Percentiles rank a stretch among this genome's conserved stretches.
Evolutionary conservation across 164 flowering plant genomes (phyloP).

Genomic region (Annona squamosa): DNA sequence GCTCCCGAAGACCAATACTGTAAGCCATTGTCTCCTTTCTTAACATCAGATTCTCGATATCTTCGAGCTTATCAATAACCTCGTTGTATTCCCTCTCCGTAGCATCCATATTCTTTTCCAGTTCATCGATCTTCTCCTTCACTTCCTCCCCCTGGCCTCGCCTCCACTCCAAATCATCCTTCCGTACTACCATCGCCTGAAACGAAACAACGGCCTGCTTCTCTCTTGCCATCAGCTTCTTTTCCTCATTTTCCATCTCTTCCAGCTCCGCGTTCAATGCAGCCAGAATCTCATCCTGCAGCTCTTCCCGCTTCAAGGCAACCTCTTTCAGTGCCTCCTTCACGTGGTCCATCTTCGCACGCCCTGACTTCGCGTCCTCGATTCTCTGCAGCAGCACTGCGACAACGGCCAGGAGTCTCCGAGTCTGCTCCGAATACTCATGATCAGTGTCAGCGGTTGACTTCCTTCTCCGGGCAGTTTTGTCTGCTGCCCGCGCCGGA

Average conservation of each 20-base stretch:
- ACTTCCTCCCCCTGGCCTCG: constrained; percentile 19
- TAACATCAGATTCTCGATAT: constrained; percentile 57
- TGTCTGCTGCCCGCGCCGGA: constrained; percentile 5
- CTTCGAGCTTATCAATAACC: constrained; percentile 51
- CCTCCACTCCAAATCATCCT: constrained; percentile 27
- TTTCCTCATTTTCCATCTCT: constrained; percentile 35
- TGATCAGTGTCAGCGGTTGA: constrained; percentile 27
- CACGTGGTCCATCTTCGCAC: constrained; percentile 31
- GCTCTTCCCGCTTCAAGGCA: constrained; percentile 30
- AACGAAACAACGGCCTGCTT: constrained; percentile 27
- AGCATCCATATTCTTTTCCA: constrained; percentile 28
- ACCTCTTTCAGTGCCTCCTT: constrained; percentile 46
- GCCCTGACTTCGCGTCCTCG: constrained; percentile 43
- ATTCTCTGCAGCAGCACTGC: constrained; percentile 38
- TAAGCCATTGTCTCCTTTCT: constrained; percentile 55
- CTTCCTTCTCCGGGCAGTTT: constrained; percentile 12
- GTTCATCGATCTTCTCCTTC: constrained; percentile 28
- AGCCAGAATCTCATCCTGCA: constrained; percentile 46
- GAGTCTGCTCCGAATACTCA: constrained; percentile 45
- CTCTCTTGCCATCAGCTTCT: constrained; percentile 25
- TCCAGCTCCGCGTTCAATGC: constrained; percentile 37
- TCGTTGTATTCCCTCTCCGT: constrained; percentile 48
- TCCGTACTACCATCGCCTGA: constrained; percentile 23
- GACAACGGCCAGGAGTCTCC: constrained; percentile 43
- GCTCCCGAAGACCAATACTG: constrained; percentile 67